A percentile compares a stretch with the other conserved stretches of the same genome.
These are phyloP conservation scores for Pythium brachiatum DNA, from an alignment of 352 stramenopile species.

Conservation along the genomic window DNA sequence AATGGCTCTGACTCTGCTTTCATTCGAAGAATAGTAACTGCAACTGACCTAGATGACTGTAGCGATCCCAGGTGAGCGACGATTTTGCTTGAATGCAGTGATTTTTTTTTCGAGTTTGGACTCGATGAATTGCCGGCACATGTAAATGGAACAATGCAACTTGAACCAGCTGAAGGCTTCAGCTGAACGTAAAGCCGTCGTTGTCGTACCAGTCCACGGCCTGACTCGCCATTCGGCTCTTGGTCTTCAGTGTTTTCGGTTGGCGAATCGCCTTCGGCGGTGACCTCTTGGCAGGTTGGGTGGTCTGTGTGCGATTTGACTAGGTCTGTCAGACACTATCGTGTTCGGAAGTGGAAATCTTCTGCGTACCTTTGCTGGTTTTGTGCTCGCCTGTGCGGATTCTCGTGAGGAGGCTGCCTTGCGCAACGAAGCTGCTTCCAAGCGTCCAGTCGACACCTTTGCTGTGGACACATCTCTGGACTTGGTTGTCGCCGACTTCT, in stretches of 20 bases:
- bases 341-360: not conserved
- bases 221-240: constrained; percentile 8
- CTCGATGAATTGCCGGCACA: too few species aligned
- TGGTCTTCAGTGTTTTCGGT: constrained; percentile 1
- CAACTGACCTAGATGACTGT: too few species aligned
- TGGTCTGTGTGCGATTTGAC: not conserved
- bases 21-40: too few species aligned
- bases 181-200: constrained; percentile 46
- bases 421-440: not conserved
- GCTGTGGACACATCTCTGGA: not conserved
- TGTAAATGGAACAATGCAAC: too few species aligned
- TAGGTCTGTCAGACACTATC: not conserved
- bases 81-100: too few species aligned
- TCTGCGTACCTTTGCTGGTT: not conserved
- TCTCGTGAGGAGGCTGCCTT: not conserved
- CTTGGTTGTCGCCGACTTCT: not conserved
- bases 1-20: too few species aligned
- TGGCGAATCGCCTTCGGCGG: not conserved
- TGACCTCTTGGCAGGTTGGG: not conserved
- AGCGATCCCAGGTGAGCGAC: too few species aligned
- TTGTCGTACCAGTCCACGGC: constrained; percentile 33
- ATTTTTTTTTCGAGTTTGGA: too few species aligned
- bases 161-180: not conserved
- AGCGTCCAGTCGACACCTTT: not conserved
- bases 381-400: not conserved